Base-by-base conservation (phyloP, 169 alveolate species). In the Cryptosporidium ubiquitum region DNA sequence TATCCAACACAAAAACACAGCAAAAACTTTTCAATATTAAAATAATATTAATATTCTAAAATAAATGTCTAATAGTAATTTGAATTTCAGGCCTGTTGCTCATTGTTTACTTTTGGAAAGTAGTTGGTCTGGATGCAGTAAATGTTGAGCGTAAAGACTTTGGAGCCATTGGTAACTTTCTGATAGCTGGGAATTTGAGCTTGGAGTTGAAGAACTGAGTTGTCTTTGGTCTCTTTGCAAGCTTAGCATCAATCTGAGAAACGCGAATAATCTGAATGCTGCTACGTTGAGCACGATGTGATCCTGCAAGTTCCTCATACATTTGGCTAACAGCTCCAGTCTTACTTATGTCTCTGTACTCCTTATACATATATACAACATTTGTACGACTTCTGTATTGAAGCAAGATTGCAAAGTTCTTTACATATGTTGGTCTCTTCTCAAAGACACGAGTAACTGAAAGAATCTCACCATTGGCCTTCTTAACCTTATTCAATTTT, bases 281-380 rank as follows among this genome's bases (percentile, higher is more conserved):
- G 86, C 98, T 96, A 39, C 98, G 97, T 47, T 96, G 94, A 61
- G 99, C 99, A 92, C 99, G 94, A 94, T 98, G 99, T 66, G 99
- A 95, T 47, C 99, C 99, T 18, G 99, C 98, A 99, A 98, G 96
- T 93, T 98, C 99, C 92, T 96, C 96, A 84, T 96, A 96, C 92
- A 98, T 92, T 95, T 98, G 98, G 35, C 99, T 94, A 68, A 98
- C 97, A 42, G 99, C 99, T 42, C 99, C 99, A 85, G 95, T 94
- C 91, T 96, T 94, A 74, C 98, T 92, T 84, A 96, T 84, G 91
- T 97, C 99, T 93, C 99, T 96, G 96, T 93, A 97, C 96, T 99
- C 99, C 95, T 97, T 99, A 97, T 99, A 99, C 99, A 99, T 98
- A 96, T 98, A 98, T 93, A 97, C 99, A 70, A 98, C 96, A 84